Evolutionary conservation across 2,329 filamentous ascomycete genomes (phyloP), one percentile per base, ranked within the genome.

Genomic region (Teratosphaeria viscida): DNA sequence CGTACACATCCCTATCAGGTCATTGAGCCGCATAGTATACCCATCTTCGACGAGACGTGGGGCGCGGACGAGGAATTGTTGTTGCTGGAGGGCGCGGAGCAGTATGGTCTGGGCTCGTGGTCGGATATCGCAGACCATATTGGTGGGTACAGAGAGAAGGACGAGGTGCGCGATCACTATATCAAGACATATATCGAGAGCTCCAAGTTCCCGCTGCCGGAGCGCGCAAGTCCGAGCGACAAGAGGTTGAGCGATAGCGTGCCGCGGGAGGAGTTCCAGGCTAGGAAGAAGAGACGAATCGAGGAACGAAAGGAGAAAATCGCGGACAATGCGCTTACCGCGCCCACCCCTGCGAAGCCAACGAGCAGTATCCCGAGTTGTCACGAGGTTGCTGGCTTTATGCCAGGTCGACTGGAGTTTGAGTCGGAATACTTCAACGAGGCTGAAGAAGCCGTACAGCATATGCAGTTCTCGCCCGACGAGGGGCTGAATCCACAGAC

Each of bases 381-480:
- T 73, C 94, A 99, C 77, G 94, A 99, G 75, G 94, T 99, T 43
- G 91, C 96, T 74, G 94, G 94, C 2, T 99, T 95, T 73, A 99
- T 99, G 94, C 94, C 94, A 2, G 94, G 94, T 53, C 90, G 94
- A 49, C 76, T 99, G 64, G 94, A 99, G 70, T 99, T 99, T 64
- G 94, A 99, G 79, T 96, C 90, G 0, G 94, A 99, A 69, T 94
- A 96, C 71, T 89, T 92, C 70, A 99, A 99, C 69, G 94, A 99
- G 69, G 94, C 94, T 0, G 94, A 99, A 76, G 95, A 97, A 75
- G 92, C 92, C 0, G 94, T 99, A 2, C 94, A 99, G 73, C 86
- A 95, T 64, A 97, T 99, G 92, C 89, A 95, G 64, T 99, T 99
- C 69, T 92, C 97, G 60, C 92, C 94, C 0, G 94, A 94, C 29